Evolutionary conservation across 1,284 basidiomycete genomes (phyloP).

Genomic region (Rhodotorula sp.): DNA sequence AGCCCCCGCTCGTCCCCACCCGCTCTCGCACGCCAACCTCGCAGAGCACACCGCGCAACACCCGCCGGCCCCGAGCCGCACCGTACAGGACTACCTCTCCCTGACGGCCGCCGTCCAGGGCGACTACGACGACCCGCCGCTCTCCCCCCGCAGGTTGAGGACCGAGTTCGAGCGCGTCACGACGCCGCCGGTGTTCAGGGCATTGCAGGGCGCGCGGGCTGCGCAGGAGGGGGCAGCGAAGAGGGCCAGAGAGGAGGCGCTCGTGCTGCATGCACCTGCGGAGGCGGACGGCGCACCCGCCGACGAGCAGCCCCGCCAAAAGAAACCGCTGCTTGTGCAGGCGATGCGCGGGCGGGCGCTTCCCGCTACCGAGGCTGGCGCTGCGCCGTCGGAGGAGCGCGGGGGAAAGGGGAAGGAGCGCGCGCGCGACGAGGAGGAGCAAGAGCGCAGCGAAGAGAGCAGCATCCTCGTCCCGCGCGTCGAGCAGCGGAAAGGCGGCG

Average conservation of each 20-base stretch:
- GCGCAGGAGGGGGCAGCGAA: not conserved
- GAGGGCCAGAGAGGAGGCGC: slow-evolving; percentile 10
- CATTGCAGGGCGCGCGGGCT: not conserved
- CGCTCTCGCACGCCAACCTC: slow-evolving; percentile 24
- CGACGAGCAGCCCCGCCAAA: not conserved
- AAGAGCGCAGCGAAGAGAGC: slow-evolving; percentile 5
- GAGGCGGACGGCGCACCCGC: slow-evolving; percentile 11
- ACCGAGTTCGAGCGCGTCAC: slow-evolving; percentile 2
- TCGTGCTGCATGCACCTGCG: slow-evolving; percentile 23
- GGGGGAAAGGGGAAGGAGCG: not conserved
- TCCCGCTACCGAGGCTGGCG: not conserved
- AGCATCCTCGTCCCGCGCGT: slow-evolving; percentile 12
- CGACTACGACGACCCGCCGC: slow-evolving; percentile 4
- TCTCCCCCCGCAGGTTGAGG: not conserved
- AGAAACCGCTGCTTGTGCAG: not conserved
- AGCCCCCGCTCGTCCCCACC: not conserved
- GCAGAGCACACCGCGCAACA: slow-evolving; percentile 2
- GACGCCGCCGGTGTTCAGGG: not conserved
- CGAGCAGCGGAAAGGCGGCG: not conserved
- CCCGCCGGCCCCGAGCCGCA: slow-evolving; percentile 7
- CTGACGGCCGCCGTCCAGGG: not conserved
- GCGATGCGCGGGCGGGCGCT: not conserved
- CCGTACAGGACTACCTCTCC: slow-evolving; percentile 20
- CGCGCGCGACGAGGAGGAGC: no score
- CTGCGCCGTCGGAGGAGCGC: not conserved